Conservation (phyloP, 2,329 filamentous ascomycete species). For the Clarireedia sp. region DNA sequence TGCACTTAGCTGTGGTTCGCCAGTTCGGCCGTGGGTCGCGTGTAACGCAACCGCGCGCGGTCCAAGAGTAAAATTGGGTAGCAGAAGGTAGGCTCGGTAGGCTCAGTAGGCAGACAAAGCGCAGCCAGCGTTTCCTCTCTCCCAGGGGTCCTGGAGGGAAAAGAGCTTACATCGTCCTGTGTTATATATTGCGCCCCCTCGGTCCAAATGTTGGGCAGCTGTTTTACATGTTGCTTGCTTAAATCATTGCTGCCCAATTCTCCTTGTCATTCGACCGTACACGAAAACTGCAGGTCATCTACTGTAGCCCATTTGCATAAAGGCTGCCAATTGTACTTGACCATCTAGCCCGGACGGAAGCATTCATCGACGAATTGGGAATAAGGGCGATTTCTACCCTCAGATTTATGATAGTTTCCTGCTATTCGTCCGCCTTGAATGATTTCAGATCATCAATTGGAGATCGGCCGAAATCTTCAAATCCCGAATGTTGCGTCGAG, state of each 20-base stretch:
- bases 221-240: neutral
- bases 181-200: too few relatives aligned
- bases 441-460: slow-evolving; percentile 1
- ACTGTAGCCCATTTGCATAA: neutral
- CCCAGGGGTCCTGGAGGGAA: neutral
- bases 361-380: neutral
- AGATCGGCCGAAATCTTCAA: neutral
- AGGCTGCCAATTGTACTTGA: neutral
- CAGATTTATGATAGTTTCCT: neutral
- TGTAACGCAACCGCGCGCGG: neutral
- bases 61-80: neutral
- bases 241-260: slow-evolving; percentile 3
- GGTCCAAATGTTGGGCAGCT: neutral
- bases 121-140: too few relatives aligned
- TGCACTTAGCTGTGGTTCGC: neutral
- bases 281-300: slow-evolving; percentile 4
- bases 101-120: too few relatives aligned
- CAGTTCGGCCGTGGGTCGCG: neutral
- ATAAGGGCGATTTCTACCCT: neutral
- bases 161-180: neutral
- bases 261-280: neutral
- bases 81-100: neutral
- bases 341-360: neutral
- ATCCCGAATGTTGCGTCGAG: too few relatives aligned
- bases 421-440: neutral